These are phyloP conservation scores for Cymodocea nodosa DNA, from an alignment of 116 monocot species.

Conservation along the genomic window DNA sequence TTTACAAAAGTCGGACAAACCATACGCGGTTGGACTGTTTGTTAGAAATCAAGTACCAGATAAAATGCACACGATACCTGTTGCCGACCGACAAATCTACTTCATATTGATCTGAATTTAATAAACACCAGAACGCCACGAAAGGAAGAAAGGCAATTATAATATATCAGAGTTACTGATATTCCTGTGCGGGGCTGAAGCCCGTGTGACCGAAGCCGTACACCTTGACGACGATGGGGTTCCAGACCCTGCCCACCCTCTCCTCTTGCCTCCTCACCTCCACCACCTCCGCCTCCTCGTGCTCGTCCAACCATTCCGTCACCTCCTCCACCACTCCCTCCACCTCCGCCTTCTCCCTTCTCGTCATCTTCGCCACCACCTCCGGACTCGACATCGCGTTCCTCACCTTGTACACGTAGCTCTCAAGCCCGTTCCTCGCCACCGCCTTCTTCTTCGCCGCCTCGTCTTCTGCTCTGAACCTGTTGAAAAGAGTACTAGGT, in stretches of 20 bases:
- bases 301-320: background rate
- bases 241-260: slow-evolving; percentile 1
- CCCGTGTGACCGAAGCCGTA: background rate
- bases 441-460: slow-evolving; percentile 4
- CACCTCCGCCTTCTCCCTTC: background rate
- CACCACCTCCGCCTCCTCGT: background rate
- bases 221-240: background rate
- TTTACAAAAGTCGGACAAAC: too few species aligned
- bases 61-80: too few species aligned
- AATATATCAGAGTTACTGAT: too few species aligned
- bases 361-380: background rate
- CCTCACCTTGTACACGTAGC: background rate
- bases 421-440: slow-evolving; percentile 5
- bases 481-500: background rate
- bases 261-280: background rate
- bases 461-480: slow-evolving; percentile 4
- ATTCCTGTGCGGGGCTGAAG: too few species aligned
- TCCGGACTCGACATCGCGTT: background rate
- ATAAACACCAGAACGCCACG: too few species aligned
- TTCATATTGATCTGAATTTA: too few species aligned
- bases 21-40: too few species aligned
- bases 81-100: too few species aligned
- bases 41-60: too few species aligned
- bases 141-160: too few species aligned
- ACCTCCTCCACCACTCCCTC: background rate